These are phyloP conservation scores for Blumeria hordei DNA, from an alignment of 2,329 filamentous ascomycete species.

Conservation along the genomic window DNA sequence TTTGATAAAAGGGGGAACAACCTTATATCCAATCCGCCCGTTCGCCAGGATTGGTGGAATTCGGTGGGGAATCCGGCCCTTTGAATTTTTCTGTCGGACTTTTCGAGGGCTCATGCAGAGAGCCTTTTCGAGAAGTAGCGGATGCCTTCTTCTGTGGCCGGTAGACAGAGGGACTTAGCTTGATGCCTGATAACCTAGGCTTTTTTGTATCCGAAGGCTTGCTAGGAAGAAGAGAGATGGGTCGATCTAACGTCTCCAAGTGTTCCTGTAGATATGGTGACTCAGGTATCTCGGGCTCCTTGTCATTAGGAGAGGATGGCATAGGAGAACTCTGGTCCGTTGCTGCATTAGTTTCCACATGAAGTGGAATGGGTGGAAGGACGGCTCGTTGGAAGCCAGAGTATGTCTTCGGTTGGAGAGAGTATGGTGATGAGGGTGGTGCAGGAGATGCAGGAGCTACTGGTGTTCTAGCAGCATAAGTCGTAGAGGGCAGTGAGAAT, in stretches of 20 bases:
- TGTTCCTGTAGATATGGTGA: neutral
- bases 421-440: neutral
- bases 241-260: neutral
- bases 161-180: conserved; percentile 28
- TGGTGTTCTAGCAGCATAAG: conserved; percentile 13
- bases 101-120: neutral
- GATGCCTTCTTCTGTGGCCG: conserved; percentile 6
- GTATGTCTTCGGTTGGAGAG: conserved; percentile 4
- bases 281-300: neutral
- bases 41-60: neutral
- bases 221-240: neutral
- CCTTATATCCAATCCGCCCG: neutral
- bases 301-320: neutral
- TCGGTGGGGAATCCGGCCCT: neutral
- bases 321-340: neutral
- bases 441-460: neutral
- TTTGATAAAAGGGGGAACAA: too few relatives aligned
- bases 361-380: conserved; percentile 2
- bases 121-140: neutral
- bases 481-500: conserved; percentile 13
- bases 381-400: conserved; percentile 1
- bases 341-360: conserved; percentile 3
- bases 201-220: conserved; percentile 9
- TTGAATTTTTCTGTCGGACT: neutral
- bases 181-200: conserved; percentile 12